phyloP scores from a whole-genome alignment of 2,329 filamentous ascomycete species.

The Fusarium falciforme region DNA sequence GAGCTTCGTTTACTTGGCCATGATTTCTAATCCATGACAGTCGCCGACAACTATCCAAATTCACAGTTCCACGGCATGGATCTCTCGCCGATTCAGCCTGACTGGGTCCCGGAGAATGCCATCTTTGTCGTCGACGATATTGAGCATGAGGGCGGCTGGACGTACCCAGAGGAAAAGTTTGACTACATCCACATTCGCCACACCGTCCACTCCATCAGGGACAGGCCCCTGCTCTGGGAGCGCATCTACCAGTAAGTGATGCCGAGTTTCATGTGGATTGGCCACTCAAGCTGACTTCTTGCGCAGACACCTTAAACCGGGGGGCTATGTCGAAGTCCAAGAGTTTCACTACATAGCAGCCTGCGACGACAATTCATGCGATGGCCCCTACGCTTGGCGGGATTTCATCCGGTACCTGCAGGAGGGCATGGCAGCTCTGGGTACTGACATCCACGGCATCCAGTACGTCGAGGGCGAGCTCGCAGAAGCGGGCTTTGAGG shows the following conservation, averaged over 20 bases:
- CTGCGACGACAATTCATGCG: constrained; percentile 59
- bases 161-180: constrained; percentile 57
- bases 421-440: constrained; percentile 55
- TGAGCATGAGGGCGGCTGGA: constrained; percentile 63
- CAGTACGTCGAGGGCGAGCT: constrained; percentile 51
- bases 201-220: constrained; percentile 57
- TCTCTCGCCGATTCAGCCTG: constrained; percentile 64
- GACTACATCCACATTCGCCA: constrained; percentile 64
- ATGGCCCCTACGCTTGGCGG: constrained; percentile 58
- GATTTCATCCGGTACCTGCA: constrained; percentile 58
- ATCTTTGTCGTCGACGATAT: constrained; percentile 64
- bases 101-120: constrained; percentile 63
- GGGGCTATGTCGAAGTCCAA: constrained; percentile 63
- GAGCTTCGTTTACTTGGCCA: neutral
- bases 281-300: neutral
- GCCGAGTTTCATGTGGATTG: neutral
- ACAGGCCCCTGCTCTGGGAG: constrained; percentile 55
- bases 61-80: constrained; percentile 61
- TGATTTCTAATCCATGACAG: constrained; percentile 45
- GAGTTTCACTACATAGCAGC: constrained; percentile 56
- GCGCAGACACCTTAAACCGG: constrained; percentile 61
- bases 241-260: constrained; percentile 55
- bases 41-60: constrained; percentile 60
- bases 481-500: constrained; percentile 54
- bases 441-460: constrained; percentile 57